Base-by-base conservation (phyloP, 75 land plant species). In the Adiantum capillusveneris region DNA sequence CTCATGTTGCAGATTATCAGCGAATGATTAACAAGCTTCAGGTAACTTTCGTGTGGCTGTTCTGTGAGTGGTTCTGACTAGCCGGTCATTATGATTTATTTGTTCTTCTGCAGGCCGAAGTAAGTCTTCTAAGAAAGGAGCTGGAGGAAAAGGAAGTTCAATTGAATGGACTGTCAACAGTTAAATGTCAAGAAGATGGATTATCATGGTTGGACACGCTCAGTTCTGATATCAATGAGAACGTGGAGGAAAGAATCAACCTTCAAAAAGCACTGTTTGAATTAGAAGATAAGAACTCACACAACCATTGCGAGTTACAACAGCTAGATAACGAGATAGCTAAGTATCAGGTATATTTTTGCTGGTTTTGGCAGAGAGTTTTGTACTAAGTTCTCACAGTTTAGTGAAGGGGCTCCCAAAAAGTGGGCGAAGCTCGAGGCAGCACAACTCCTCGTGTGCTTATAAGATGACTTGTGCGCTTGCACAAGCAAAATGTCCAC, bases 241-340 rank as follows among this genome's bases (percentile, higher is more conserved):
- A 92, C 69, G 89, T 88, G 51, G 94, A 92, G 67, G 92, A 87
- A 45, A 76, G 97, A 28, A 84, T 92, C 65, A 92, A 92, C 56
- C 73, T 92, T 29, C 97, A 92, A 59, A 92, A 92, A 65, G 97
- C 97, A 22, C 41, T 92, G 24, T 87, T 82, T 87, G 97, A 92
- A 50, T 79, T 92, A 31, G 97, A 92, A 64, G 97, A 92, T 65
- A 85, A 82, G 58, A 85, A 92, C 56, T 57, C 80, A 36, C 77
- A 68, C 34, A 87, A 84, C 59, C 88, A 93, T 14, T 61, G 58
- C 45, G 97, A 92, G 69, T 84, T 92, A 31, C 88, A 85, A 76
- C 86, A 82, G 56, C 83, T 92, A 41, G 97, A 92, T 76, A 93
- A 87, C 54, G 75, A 80, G 22, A 88, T 92, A 68, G 86, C 80